These are phyloP conservation scores for Ustanciosporium gigantosporum DNA, from an alignment of 1,284 basidiomycete species.

Conservation along the genomic window DNA sequence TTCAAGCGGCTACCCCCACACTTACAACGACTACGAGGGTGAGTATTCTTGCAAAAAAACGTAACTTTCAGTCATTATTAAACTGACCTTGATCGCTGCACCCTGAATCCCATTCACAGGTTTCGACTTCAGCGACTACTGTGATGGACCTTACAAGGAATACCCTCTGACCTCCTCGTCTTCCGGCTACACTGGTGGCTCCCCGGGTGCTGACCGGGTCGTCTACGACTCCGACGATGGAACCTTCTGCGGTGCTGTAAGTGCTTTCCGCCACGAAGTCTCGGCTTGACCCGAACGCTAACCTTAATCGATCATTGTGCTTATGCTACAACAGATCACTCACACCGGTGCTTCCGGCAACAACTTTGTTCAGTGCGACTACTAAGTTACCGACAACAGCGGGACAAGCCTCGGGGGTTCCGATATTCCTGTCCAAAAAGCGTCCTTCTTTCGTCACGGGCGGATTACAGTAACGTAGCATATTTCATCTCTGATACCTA, in stretches of 20 bases:
- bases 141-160: conserved; percentile 33
- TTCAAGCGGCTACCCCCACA: conserved; percentile 37
- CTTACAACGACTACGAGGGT: conserved; percentile 33
- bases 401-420: no score
- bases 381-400: no score
- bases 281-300: not conserved
- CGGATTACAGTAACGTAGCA: no score
- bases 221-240: conserved; percentile 29
- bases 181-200: conserved; percentile 37
- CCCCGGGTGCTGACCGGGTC: conserved; percentile 47
- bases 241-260: conserved; percentile 40
- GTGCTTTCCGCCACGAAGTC: not conserved
- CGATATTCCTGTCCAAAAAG: no score
- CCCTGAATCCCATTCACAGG: conserved; percentile 9
- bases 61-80: not conserved
- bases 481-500: no score
- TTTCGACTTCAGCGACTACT: conserved; percentile 48
- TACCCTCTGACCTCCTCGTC: conserved; percentile 12
- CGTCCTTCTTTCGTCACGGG: no score
- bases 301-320: not conserved
- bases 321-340: conserved; percentile 18
- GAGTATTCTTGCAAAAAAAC: not conserved
- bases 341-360: conserved; percentile 46
- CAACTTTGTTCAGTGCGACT: conserved; percentile 45
- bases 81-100: not conserved